These are phyloP conservation scores for Pseudocercospora macadamiae DNA, from an alignment of 2,329 filamentous ascomycete genomes.

Conservation along the genomic window DNA sequence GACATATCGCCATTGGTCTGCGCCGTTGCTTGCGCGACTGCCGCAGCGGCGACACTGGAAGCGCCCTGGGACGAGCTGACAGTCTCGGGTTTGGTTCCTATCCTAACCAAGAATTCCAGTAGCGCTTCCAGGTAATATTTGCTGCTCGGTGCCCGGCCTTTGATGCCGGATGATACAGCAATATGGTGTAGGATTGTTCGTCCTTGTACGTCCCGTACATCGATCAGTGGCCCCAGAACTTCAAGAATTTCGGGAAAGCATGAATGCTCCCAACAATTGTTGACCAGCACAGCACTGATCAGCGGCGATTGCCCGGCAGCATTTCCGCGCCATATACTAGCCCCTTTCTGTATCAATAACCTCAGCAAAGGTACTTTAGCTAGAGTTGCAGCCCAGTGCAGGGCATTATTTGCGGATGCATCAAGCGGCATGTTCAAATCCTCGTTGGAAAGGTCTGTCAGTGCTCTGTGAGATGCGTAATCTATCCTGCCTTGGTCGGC, in stretches of 20 bases:
- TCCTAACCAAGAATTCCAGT: constrained; percentile 89
- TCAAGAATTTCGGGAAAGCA: constrained; percentile 91
- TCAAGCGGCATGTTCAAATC: constrained; percentile 95
- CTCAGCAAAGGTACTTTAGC: constrained; percentile 81
- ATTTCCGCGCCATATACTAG: constrained; percentile 86
- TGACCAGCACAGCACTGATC: constrained; percentile 89
- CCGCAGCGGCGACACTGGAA: constrained; percentile 48
- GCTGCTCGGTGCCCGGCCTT: constrained; percentile 86
- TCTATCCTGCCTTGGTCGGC: constrained; percentile 65
- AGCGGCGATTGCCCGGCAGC: constrained; percentile 87
- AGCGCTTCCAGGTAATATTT: constrained; percentile 95
- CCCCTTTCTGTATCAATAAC: constrained; percentile 79
- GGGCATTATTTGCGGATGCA: constrained; percentile 80
- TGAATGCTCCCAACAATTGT: constrained; percentile 88
- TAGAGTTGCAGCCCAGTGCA: constrained; percentile 95
- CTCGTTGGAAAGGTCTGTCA: constrained; percentile 72
- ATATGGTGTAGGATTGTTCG: constrained; percentile 95
- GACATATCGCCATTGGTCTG: constrained; percentile 33
- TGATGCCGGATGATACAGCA: constrained; percentile 91
- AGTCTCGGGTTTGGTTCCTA: constrained; percentile 47
- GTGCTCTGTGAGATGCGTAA: constrained; percentile 72
- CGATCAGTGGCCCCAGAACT: constrained; percentile 84
- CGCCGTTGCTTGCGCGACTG: constrained; percentile 29
- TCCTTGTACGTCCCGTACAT: constrained; percentile 84
- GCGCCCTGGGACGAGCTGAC: constrained; percentile 54